Evolutionary conservation across 805 yeast genomes (phyloP), one percentile per base, ranked within the genome.

Genomic region (Hanseniaspora pseudoguilliermondii): DNA sequence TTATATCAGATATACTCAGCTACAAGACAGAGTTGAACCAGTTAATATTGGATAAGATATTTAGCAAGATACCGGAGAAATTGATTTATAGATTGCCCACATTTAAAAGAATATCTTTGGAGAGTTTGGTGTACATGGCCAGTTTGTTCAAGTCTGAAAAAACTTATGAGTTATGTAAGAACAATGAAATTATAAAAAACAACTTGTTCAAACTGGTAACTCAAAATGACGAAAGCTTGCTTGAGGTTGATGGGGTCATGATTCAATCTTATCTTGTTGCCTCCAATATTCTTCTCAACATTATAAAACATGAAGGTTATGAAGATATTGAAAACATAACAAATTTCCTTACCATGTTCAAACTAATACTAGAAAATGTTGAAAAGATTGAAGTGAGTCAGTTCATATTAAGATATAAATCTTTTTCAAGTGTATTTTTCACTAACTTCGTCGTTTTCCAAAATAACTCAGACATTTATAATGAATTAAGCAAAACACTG

Each of bases 1-100:
- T 43, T 10, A 3, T 52, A 5, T 43, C 55, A 7, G 35, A 44
- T 15, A 52, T 52, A 8, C 20, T 38, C 8, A 40, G 46, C 18
- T 52, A 44, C 39, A 52, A 52, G 46, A 38, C 44, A 9, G 44
- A 43, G 1, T 16, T 52, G 11, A 36, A 44, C 16, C 13, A 52
- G 15, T 44, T 52, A n/a, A 52, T 52, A 18, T 15, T 10, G 21
- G 44, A 43, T n/a, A 52, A 52, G 39, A 52, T 52, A 15, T 52
- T 52, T n/a, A 44, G 39, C 20, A 52, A 52, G 20, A 27, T 52
- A 8, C 55, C 55, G 1, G 55, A 52, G 13, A 44, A 38, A 21
- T 38, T 52, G 21, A 44, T 18, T 38, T 39, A 44, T 15, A 35
- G 55, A 29, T 38, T 52, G 36, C 55, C 55, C 8, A 52, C 49